phyloP scores from a whole-genome alignment of 495 filamentous ascomycete genomes.

The Aspergillus panamensis region DNA sequence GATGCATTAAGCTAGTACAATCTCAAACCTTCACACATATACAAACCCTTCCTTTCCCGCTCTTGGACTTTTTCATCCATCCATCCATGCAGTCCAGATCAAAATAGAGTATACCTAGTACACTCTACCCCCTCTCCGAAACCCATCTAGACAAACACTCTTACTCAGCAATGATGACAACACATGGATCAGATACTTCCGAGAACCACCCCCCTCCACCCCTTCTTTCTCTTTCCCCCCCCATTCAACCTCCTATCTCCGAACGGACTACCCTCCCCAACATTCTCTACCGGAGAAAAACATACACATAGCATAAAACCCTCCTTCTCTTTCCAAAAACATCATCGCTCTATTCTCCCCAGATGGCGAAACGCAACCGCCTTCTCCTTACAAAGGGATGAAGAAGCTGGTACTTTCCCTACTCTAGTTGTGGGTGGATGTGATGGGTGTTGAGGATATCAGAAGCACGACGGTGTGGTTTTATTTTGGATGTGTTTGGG shows the following conservation, averaged over 20 bases:
- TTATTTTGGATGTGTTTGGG: neutral
- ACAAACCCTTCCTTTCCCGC: neutral
- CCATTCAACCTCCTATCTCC: neutral
- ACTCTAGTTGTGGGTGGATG: neutral
- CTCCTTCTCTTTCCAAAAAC: neutral
- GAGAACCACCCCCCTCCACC: conserved; percentile 27
- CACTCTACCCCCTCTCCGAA: conserved; percentile 1
- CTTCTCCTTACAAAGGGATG: conserved; percentile 6
- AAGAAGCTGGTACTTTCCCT: conserved; percentile 11
- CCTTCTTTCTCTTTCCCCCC: neutral
- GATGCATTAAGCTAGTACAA: conserved; percentile 35
- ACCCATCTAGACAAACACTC: neutral
- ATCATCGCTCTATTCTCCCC: neutral
- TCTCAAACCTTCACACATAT: neutral
- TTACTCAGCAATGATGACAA: conserved; percentile 46
- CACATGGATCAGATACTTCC: conserved; percentile 51
- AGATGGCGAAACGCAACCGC: conserved; percentile 27
- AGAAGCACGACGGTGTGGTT: neutral
- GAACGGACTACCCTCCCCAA: neutral
- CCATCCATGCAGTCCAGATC: too few relatives aligned
- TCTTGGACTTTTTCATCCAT: too few relatives aligned
- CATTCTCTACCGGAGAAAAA: too few relatives aligned
- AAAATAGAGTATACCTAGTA: neutral
- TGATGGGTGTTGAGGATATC: neutral
- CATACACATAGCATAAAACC: too few relatives aligned